Evolutionary conservation across 2,329 filamentous ascomycete genomes (phyloP).

Genomic region (Phyllosticta capitalensis): DNA sequence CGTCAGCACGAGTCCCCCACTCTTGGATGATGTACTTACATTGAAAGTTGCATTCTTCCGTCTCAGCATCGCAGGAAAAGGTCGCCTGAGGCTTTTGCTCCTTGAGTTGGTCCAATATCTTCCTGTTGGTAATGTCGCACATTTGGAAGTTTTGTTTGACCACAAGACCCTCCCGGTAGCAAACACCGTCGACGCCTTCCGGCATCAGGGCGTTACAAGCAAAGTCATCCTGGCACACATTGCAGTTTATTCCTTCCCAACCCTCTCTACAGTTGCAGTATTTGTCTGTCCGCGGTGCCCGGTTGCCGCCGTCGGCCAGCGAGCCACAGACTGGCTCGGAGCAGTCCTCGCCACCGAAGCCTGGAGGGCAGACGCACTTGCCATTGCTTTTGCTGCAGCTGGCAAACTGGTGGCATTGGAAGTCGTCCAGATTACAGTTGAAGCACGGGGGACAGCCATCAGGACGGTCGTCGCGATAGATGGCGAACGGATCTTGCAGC

Average conservation of each 20-base stretch:
- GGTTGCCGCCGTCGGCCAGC: conserved; percentile 67
- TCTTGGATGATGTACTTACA: conserved; percentile 47
- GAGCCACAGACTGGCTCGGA: conserved; percentile 85
- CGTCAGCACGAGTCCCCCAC: conserved; percentile 13
- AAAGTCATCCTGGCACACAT: conserved; percentile 71
- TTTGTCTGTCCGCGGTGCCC: conserved; percentile 59
- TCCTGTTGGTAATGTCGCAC: conserved; percentile 92
- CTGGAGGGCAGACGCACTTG: conserved; percentile 83
- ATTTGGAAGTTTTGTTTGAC: conserved; percentile 96
- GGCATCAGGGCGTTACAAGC: conserved; percentile 87
- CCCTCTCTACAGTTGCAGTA: conserved; percentile 80
- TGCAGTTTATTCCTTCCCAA: conserved; percentile 97
- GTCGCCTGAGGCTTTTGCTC: conserved; percentile 85
- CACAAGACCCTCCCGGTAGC: conserved; percentile 82
- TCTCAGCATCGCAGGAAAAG: conserved; percentile 74
- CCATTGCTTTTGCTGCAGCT: conserved; percentile 83
- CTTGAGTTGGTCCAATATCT: conserved; percentile 80
- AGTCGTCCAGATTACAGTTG: conserved; percentile 92
- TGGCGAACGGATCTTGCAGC: conserved; percentile 46
- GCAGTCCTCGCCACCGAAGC: conserved; percentile 92
- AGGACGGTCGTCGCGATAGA: conserved; percentile 60
- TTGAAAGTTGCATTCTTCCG: conserved; percentile 82
- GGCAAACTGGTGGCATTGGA: conserved; percentile 84
- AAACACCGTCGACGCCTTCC: conserved; percentile 70
- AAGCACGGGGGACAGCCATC: conserved; percentile 82